Base-by-base conservation (phyloP, 176 grass and related monocot species). In the Avena insularis region DNA sequence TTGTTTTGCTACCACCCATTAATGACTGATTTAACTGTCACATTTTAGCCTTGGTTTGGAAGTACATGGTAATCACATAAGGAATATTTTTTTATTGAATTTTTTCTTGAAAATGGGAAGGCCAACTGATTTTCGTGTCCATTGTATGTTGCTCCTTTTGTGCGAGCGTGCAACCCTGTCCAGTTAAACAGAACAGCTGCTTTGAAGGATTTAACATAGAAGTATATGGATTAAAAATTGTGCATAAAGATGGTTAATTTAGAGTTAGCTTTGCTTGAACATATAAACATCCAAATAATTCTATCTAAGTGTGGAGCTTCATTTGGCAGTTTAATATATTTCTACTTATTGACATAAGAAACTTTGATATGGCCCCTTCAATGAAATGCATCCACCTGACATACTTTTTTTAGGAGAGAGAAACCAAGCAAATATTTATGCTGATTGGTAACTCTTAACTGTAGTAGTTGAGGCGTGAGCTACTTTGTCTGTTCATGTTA, bases 401-500 rank as follows among this genome's bases (percentile, higher is more conserved):
- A 49, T 57, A 58, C 57, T 77, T 13, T 11, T 81, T 20, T 78
- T 82, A 54, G 66, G 17, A 54, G 48, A 38, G 29, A 55, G 64
- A 71, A 40, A 40, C 64, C 0, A 23, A 43, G 49, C 31, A 45
- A 49, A 78, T 13, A 61, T 49, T 35, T 88, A 12, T 83, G 4
- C n/a, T 83, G n/a, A 58, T 13, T 14, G 76, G 61, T 15, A 70
- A 69, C 1, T 19, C 25, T 83, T 69, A 68, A 56, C 27, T 49
- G 23, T 80, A 73, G 12, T 79, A 61, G 40, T 79, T 70, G 29
- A 84, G 53, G 72, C 2, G 3, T 78, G 53, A 63, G 33, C 47
- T 82, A 77, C 76, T 77, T 69, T 70, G 35, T 68, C 57, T 3
- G 12, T 83, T 29, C 46, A 59, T 86, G 75, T 29, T 29, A 5